Percentiles rank a stretch among this genome's conserved stretches.
phyloP scores from a whole-genome alignment of 371 early-diverging fungal species.

The Mucor mucedo region DNA sequence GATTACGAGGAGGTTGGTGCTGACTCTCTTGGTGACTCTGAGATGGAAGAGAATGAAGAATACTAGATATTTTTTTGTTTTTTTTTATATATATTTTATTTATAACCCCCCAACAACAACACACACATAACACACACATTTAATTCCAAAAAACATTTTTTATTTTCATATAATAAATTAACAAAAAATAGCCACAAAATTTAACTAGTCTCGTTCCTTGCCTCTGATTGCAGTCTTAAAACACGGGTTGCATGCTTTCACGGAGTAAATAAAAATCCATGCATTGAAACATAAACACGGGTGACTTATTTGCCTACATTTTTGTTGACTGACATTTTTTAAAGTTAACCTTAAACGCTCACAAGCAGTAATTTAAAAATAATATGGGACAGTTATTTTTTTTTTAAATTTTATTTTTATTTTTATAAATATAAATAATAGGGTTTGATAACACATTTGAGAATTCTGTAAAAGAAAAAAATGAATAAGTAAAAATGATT shows the following conservation, averaged over 20 bases:
- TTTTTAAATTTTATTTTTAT: neutral
- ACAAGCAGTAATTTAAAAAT: too few species aligned
- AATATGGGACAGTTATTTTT: neutral
- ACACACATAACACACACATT: neutral
- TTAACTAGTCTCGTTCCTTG: too few species aligned
- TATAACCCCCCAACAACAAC: neutral
- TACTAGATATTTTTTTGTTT: constrained; percentile 6
- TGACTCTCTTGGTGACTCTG: constrained; percentile 84
- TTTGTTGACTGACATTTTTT: too few species aligned
- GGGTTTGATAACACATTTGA: neutral
- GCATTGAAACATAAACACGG: too few species aligned
- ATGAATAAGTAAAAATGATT: constrained; percentile 1
- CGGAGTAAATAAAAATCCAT: too few species aligned
- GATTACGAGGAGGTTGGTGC: constrained; percentile 98
- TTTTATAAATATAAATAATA: neutral
- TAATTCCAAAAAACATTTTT: too few species aligned
- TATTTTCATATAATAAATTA: neutral
- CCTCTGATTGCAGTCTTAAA: too few species aligned
- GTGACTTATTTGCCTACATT: too few species aligned
- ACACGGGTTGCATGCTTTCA: too few species aligned
- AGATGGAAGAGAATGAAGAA: constrained; percentile 53
- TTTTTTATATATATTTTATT: neutral
- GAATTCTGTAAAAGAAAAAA: neutral
- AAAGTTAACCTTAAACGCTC: too few species aligned
- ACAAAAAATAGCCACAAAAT: too few species aligned